phyloP scores from a whole-genome alignment of 2,329 filamentous ascomycete genomes.

The Rhexocercosporidium sp. region DNA sequence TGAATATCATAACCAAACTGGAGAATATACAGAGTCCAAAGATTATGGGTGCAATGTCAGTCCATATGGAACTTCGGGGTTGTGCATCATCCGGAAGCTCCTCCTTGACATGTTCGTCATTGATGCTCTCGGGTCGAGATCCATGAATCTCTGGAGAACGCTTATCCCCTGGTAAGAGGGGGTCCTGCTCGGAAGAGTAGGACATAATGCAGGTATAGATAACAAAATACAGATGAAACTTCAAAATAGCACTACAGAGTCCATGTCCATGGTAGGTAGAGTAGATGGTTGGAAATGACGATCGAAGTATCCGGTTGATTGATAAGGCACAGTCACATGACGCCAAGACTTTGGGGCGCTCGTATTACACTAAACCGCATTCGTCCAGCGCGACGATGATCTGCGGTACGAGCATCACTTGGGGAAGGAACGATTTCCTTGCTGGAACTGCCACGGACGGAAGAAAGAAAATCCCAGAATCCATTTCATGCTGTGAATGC shows the following conservation, averaged over 20 bases:
- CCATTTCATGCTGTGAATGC: constrained; percentile 28
- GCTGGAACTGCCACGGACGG: constrained; percentile 11
- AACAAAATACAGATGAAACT: not conserved
- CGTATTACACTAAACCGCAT: constrained; percentile 12
- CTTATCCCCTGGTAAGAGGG: constrained; percentile 37
- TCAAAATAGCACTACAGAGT: too few relatives aligned
- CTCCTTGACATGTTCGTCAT: constrained; percentile 16
- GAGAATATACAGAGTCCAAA: constrained; percentile 27
- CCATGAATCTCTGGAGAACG: constrained; percentile 39
- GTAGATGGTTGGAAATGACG: constrained; percentile 8
- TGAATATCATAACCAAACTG: constrained; percentile 25
- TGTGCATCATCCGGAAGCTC: not conserved
- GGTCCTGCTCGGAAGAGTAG: constrained; percentile 37
- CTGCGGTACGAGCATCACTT: constrained; percentile 18
- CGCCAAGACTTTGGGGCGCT: not conserved
- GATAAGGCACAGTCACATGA: constrained; percentile 4
- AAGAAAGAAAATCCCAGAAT: constrained; percentile 9
- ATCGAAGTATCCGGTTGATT: constrained; percentile 9
- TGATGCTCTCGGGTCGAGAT: constrained; percentile 34
- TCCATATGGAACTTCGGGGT: not conserved
- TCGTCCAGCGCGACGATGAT: constrained; percentile 7
- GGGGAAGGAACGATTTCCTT: constrained; percentile 11
- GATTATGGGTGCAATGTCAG: constrained; percentile 16
- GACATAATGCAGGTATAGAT: constrained; percentile 24
- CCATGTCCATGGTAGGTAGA: too few relatives aligned